Evolutionary conservation across 352 stramenopile genomes (phyloP), one percentile per base, ranked within the genome.

Genomic region (Phytopythium kandeliae): DNA sequence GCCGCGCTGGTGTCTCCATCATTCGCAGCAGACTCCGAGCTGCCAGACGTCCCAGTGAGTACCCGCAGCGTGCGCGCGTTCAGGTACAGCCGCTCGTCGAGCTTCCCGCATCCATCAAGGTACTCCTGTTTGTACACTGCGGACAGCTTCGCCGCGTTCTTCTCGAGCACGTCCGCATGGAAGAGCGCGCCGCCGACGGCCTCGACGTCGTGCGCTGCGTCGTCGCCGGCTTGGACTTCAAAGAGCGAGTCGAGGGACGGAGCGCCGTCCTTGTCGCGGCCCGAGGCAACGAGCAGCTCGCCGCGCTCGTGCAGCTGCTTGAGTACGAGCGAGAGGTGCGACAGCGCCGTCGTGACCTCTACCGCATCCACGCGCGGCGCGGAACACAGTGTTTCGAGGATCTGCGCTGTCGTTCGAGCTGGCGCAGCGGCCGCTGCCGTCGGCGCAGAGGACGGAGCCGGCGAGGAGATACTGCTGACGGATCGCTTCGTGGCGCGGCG

Each of bases 61-160:
- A 67, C 62, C 8, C 63, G 54, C 43, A 63, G 59, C 19, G 62
- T 55, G 4, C 30, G 35, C 12, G 53, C 35, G 56, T 85, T 58
- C 31, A 85, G 26, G 57, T 76, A 86, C 31, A 86, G 71, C 2
- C 69, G 65, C 36, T 88, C 77, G 40, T 88, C 74, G 16, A 88
- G 53, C 49, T 83, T 78, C 11, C 77, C 62, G 62, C 63, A 77
- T 4, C 66, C 54, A 30, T 63, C 57, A 4, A 88, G 33, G 31
- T 81, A 84, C n/a, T 71, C 63, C 13, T 62, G 40, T 7, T 63
- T 47, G 60, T 88, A 88, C 43, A 67, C 62, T 10, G 61, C 48
- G 5, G 54, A 52, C 10, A 88, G 46, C 5, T 47, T 54, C 9
- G 55, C 30, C 0, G 83, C 66, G 19, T 86, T 88, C 5, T 51